A percentile compares a stretch with the other conserved stretches of the same genome.
Conservation (phyloP, 768 basidiomycete species). For the Phanerochaete sordida region DNA sequence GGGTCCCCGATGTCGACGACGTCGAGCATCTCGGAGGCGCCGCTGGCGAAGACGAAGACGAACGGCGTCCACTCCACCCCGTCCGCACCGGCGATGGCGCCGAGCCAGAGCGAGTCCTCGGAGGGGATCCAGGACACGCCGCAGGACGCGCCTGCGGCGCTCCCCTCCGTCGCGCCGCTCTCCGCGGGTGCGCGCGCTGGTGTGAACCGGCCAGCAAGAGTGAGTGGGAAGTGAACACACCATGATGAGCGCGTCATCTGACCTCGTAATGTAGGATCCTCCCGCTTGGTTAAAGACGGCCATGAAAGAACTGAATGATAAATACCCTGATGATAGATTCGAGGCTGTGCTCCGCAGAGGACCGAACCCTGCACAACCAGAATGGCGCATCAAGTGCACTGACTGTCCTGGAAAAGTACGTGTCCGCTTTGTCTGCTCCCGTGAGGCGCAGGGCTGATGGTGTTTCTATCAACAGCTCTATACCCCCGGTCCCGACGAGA, state of each 20-base stretch:
- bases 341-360: conserved; percentile 68
- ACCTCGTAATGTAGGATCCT: conserved; percentile 21
- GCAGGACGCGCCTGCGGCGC: not conserved
- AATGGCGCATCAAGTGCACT: conserved; percentile 89
- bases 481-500: conserved; percentile 85
- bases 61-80: conserved; percentile 46
- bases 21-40: conserved; percentile 72
- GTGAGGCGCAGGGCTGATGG: conserved; percentile 11
- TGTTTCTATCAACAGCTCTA: conserved; percentile 55
- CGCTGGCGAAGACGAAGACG: conserved; percentile 64
- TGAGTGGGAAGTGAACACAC: conserved; percentile 7
- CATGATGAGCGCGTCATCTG: not conserved
- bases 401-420: conserved; percentile 92
- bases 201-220: conserved; percentile 5
- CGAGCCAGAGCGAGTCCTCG: conserved; percentile 12
- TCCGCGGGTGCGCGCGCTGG: conserved; percentile 6
- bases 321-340: conserved; percentile 81
- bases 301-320: conserved; percentile 62
- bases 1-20: conserved; percentile 63
- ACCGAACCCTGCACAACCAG: conserved; percentile 50
- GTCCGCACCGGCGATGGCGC: conserved; percentile 20
- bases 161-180: conserved; percentile 3
- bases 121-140: conserved; percentile 11
- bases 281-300: conserved; percentile 72
- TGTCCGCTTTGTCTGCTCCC: conserved; percentile 3